Base-by-base conservation (phyloP, 163 green algal species). In the Chlamydomonas reinhardtii region DNA sequence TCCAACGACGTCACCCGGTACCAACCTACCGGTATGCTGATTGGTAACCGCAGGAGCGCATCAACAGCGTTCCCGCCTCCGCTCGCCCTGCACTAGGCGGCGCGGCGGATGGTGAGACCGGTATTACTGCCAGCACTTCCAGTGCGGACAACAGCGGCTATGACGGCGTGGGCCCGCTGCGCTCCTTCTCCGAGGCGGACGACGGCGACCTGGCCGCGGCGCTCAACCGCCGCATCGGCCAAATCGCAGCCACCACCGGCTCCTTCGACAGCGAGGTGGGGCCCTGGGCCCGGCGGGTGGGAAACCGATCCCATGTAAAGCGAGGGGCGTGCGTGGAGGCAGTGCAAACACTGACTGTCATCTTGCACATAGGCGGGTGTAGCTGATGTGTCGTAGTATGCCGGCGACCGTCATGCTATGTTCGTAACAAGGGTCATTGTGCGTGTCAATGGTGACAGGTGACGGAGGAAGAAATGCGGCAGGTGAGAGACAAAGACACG, bases 121-220 rank as follows among this genome's bases (percentile, higher is more conserved):
- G 48, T 14, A 2, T 17, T 14, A 17, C 48, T 1, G 48, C 48
- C 48, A 56, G 52, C 48, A 54, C 71, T 64, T 79, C 19, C 74
- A 65, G 37, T 24, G 37, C 25, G 4, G 56, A 74, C 75, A 73
- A 27, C 59, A 79, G 78, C 68, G 61, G 66, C 66, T 84, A 59
- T 25, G 83, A 84, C 37, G 52, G 75, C 25, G 4, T 5, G 6
- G 48, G 65, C 8, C 39, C 82, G 32, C 16, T 12, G 5, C 43
- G 84, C 4, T 92, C 89, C 12, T 94, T 94, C 37, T 87, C 66
- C 37, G 89, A 92, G 20, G 86, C 78, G 17, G 89, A 88, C 24
- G 91, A 94, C 70, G 54, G 56, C 22, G 85, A 95, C 75, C 56
- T 96, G 37, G 84, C 92, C 11, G 77, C 77, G 8, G 87, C 92